Percentiles rank a stretch among this genome's conserved stretches.
Conservation (phyloP, 176 grass and related monocot genomes). For the Cymbopogon citratus region DNA sequence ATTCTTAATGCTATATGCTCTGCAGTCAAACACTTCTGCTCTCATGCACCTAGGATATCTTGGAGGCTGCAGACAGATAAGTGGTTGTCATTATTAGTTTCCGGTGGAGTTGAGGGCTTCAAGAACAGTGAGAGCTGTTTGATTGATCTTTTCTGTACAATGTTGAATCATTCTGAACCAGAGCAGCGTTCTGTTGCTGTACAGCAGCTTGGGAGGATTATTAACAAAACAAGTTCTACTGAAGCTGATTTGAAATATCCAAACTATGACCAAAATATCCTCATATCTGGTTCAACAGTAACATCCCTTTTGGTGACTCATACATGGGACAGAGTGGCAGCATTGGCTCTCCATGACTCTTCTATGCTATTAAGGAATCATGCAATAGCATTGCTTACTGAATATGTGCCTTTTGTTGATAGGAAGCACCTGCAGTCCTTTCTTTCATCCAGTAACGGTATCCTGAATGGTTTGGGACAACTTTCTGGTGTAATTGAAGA, state of each 20-base stretch:
- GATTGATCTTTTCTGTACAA: conserved; percentile 62
- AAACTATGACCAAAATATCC: conserved; percentile 34
- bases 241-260: conserved; percentile 24
- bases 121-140: conserved; percentile 45
- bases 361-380: conserved; percentile 75
- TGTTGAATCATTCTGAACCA: conserved; percentile 94
- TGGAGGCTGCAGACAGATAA: conserved; percentile 85
- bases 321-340: conserved; percentile 72
- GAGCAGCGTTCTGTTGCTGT: conserved; percentile 79
- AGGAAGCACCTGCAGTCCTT: conserved; percentile 59
- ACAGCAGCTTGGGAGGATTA: conserved; percentile 71
- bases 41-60: conserved; percentile 86
- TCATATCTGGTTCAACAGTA: conserved; percentile 34
- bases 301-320: conserved; percentile 54
- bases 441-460: conserved; percentile 53
- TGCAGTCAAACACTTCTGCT: conserved; percentile 55
- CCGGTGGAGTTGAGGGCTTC: conserved; percentile 33
- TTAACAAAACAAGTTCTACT: conserved; percentile 38
- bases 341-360: conserved; percentile 62
- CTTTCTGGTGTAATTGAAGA: conserved; percentile 61
- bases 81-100: conserved; percentile 67
- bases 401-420: conserved; percentile 73
- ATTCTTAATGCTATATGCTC: conserved; percentile 45
- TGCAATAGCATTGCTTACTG: conserved; percentile 68
- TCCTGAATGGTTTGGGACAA: conserved; percentile 52